Percentiles rank a stretch among this genome's conserved stretches.
phyloP scores from a whole-genome alignment of 73 alveolate species.

The Paramecium sonneborni region DNA sequence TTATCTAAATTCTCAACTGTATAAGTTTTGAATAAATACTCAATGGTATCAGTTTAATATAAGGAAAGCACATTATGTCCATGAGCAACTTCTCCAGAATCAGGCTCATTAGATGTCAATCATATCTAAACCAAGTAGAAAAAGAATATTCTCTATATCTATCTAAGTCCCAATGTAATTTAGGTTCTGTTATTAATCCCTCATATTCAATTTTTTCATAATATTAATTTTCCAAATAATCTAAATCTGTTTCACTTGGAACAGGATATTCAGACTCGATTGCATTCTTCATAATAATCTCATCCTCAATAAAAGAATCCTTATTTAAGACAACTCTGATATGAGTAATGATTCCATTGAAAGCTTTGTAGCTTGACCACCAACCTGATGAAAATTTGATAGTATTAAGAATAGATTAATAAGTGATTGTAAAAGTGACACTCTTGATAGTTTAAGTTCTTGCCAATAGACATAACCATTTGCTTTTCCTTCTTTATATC shows the following conservation, averaged over 20 bases:
- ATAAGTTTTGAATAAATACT: background rate
- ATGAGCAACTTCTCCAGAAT: background rate
- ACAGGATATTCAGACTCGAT: background rate
- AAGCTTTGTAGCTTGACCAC: background rate
- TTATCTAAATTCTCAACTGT: slow-evolving; percentile 1
- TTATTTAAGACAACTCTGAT: background rate
- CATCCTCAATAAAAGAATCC: slow-evolving; percentile 19
- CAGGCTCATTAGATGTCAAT: slow-evolving; percentile 40
- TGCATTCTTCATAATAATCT: background rate
- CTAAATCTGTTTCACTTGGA: background rate
- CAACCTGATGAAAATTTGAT: background rate
- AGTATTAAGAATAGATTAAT: background rate
- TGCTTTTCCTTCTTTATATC: slow-evolving; percentile 21
- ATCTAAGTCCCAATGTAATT: background rate
- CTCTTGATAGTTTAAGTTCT: background rate
- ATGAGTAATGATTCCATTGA: background rate
- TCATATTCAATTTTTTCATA: background rate
- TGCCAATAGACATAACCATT: background rate
- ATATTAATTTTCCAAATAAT: background rate
- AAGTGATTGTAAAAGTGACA: background rate
- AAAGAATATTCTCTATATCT: slow-evolving; percentile 31
- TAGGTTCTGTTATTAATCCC: background rate
- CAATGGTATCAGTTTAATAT: background rate
- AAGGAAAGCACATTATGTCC: background rate
- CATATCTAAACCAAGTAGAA: slow-evolving; percentile 41